Percentiles rank a stretch among this genome's conserved stretches.
Conservation (phyloP, 2,329 filamentous ascomycete species). For the Diaporthe sp. region DNA sequence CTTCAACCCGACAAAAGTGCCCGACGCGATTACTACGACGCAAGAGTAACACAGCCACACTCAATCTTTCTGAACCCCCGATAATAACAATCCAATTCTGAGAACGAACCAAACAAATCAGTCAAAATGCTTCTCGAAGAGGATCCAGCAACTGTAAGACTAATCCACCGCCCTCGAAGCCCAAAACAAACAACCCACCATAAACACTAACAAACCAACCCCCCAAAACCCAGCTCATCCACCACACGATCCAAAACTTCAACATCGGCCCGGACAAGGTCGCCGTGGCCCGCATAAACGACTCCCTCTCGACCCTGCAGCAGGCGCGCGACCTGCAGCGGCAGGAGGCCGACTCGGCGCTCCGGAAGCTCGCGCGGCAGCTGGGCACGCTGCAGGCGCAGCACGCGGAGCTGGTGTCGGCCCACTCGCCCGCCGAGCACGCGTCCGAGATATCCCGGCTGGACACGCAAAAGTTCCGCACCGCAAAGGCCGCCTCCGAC, state of each 20-base stretch:
- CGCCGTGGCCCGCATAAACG: slow-evolving; percentile 85
- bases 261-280: slow-evolving; percentile 91
- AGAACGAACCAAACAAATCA: slow-evolving; percentile 36
- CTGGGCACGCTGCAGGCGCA: slow-evolving; percentile 82
- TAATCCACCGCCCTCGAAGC: background rate
- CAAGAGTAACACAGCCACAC: background rate
- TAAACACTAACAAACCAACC: background rate
- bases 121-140: slow-evolving; percentile 92
- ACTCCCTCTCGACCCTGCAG: slow-evolving; percentile 86
- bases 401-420: slow-evolving; percentile 80
- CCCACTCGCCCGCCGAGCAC: slow-evolving; percentile 84
- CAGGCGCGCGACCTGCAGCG: slow-evolving; percentile 86
- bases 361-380: slow-evolving; percentile 82
- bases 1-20: background rate
- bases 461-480: slow-evolving; percentile 93
- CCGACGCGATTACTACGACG: background rate
- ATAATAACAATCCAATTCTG: background rate
- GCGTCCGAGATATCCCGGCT: slow-evolving; percentile 87
- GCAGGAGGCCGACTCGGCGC: slow-evolving; percentile 75
- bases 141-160: slow-evolving; percentile 85
- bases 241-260: slow-evolving; percentile 94
- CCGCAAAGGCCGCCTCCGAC: slow-evolving; percentile 91
- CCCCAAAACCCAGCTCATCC: slow-evolving; percentile 78
- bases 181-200: slow-evolving; percentile 42
- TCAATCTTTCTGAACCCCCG: too few relatives aligned